phyloP scores from a whole-genome alignment of 2,329 filamentous ascomycete species.

The Whalleya microplaca region DNA sequence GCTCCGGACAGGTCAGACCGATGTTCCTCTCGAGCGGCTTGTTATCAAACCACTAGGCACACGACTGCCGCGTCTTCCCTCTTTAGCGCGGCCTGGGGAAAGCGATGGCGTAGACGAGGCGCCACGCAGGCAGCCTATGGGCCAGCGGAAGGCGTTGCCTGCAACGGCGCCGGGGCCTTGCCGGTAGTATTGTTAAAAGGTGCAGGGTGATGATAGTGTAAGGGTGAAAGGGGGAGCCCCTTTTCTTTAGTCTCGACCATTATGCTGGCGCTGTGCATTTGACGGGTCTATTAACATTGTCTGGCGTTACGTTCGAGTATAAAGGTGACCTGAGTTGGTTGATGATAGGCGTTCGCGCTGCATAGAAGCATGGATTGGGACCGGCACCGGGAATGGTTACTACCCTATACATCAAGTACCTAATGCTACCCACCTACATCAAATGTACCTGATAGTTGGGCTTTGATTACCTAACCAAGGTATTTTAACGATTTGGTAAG shows the following conservation, averaged over 20 bases:
- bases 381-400: too few species aligned
- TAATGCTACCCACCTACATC: too few species aligned
- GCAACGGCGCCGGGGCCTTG: background rate
- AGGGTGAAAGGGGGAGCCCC: conserved; percentile 21
- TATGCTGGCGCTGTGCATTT: too few species aligned
- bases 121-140: background rate
- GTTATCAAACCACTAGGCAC: conserved; percentile 43
- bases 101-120: conserved; percentile 34
- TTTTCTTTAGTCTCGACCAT: background rate
- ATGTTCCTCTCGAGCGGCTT: conserved; percentile 65
- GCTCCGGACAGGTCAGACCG: conserved; percentile 71
- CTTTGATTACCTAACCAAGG: too few species aligned
- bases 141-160: conserved; percentile 6
- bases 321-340: background rate
- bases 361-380: background rate
- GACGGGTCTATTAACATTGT: background rate
- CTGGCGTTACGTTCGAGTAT: background rate
- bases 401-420: too few species aligned
- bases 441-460: too few species aligned
- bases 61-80: conserved; percentile 7
- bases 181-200: too few species aligned
- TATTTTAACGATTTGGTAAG: too few species aligned
- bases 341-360: background rate
- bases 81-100: conserved; percentile 10
- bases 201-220: conserved; percentile 39